phyloP scores from a whole-genome alignment of 2,329 filamentous ascomycete genomes.

The Pseudomassariella vexata region DNA sequence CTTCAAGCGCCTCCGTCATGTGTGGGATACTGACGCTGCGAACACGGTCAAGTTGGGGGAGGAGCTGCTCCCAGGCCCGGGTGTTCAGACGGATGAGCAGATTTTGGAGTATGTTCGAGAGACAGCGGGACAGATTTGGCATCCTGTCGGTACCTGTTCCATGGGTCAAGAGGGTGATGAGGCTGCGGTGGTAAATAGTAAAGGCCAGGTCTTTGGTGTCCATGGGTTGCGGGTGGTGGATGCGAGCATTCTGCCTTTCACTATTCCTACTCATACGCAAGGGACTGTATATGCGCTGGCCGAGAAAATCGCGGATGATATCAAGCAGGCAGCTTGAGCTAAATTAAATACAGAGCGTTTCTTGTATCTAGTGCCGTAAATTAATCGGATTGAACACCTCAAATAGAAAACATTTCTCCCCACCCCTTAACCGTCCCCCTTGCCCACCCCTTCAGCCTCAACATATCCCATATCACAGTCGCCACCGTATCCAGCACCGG shows the following conservation, averaged over 20 bases:
- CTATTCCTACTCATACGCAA: constrained; percentile 18
- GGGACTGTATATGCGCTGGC: constrained; percentile 17
- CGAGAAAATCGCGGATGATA: constrained; percentile 18
- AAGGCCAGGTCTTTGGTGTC: constrained; percentile 23
- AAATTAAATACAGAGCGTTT: too few relatives aligned
- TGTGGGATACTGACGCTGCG: constrained; percentile 4
- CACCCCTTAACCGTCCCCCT: constrained; percentile 22
- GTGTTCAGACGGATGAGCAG: constrained; percentile 6
- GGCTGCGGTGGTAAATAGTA: constrained; percentile 23
- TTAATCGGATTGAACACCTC: too few relatives aligned
- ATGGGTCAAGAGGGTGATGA: constrained; percentile 23
- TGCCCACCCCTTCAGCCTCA: constrained; percentile 25
- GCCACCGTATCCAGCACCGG: constrained; percentile 35
- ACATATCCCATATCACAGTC: constrained; percentile 34
- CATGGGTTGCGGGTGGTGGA: constrained; percentile 24
- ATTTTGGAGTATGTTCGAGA: constrained; percentile 8
- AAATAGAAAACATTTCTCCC: constrained; percentile 31
- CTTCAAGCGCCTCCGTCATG: constrained; percentile 30
- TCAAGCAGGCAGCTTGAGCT: too few relatives aligned
- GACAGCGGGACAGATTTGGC: constrained; percentile 8
- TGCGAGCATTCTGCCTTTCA: constrained; percentile 20
- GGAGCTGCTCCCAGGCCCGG: constrained; percentile 9
- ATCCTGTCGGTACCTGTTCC: constrained; percentile 12
- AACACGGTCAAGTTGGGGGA: constrained; percentile 3
- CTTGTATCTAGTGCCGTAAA: too few relatives aligned